Conservation (phyloP, 2,329 filamentous ascomycete genomes). For the Coniochaeta hoffmannii region DNA sequence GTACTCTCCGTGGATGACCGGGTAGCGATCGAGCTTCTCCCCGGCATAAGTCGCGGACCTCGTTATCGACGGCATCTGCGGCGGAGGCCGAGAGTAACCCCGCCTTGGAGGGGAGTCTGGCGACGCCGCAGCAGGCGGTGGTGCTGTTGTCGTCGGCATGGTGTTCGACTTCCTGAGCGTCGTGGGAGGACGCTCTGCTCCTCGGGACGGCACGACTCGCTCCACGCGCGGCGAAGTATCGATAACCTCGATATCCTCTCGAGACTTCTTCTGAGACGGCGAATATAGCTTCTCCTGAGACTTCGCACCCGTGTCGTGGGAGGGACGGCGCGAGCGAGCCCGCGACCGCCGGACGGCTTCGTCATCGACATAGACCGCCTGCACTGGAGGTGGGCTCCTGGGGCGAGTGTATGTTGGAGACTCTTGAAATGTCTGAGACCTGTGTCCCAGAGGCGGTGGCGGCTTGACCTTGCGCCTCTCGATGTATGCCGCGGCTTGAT, state of each 20-base stretch:
- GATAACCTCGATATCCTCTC: slow-evolving; percentile 8
- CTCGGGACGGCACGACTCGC: not conserved
- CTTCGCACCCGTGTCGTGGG: slow-evolving; percentile 9
- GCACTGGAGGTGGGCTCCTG: slow-evolving; percentile 11
- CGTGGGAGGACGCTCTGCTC: slow-evolving; percentile 9
- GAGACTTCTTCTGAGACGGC: not conserved
- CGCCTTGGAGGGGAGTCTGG: slow-evolving; percentile 15
- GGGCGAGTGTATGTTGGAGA: slow-evolving; percentile 9
- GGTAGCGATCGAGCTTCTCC: not conserved
- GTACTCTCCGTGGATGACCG: not conserved
- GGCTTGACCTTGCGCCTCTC: not conserved
- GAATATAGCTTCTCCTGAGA: not conserved
- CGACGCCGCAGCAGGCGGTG: slow-evolving; percentile 5
- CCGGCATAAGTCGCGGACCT: not conserved
- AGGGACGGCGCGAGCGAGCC: slow-evolving; percentile 11
- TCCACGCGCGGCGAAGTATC: slow-evolving; percentile 6
- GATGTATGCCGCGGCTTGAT: not conserved
- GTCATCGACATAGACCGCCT: slow-evolving; percentile 13
- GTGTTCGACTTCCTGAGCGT: slow-evolving; percentile 18
- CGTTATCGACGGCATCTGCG: slow-evolving; percentile 4
- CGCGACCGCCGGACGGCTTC: slow-evolving; percentile 11
- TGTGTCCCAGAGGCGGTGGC: not conserved
- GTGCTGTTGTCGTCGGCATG: slow-evolving; percentile 6
- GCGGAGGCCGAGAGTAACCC: not conserved
- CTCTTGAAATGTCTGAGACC: slow-evolving; percentile 6